phyloP scores from a whole-genome alignment of 257 asterid species.

The Nicotiana noctiflora region DNA sequence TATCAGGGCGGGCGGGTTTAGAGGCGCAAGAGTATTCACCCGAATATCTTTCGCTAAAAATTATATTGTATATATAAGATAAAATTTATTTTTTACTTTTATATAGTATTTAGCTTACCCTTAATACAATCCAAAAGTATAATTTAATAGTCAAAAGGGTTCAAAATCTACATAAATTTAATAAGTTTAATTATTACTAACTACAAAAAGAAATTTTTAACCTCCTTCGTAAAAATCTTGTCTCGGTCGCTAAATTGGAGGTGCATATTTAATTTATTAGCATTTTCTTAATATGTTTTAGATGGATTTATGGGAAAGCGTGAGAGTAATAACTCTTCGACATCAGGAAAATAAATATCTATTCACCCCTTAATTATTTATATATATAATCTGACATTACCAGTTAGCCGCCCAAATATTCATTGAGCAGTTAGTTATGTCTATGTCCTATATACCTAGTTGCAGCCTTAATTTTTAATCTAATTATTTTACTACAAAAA shows the following conservation, averaged over 20 bases:
- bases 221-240: too few relatives aligned
- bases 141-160: too few relatives aligned
- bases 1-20: too few relatives aligned
- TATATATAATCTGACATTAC: background rate
- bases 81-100: too few relatives aligned
- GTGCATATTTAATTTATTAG: background rate
- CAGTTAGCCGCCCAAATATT: background rate
- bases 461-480: background rate
- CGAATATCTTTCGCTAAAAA: background rate
- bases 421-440: background rate
- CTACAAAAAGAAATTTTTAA: too few relatives aligned
- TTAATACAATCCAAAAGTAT: too few relatives aligned
- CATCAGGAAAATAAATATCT: background rate
- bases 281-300: background rate
- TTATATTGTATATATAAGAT: too few relatives aligned
- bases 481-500: background rate
- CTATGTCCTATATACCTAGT: background rate
- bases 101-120: too few relatives aligned
- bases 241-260: background rate
- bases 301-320: background rate
- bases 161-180: too few relatives aligned
- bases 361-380: background rate
- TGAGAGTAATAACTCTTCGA: background rate
- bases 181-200: too few relatives aligned
- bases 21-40: too few relatives aligned